Conservation (phyloP, 345 rosid genomes). For the Bretschneidera sinensis region DNA sequence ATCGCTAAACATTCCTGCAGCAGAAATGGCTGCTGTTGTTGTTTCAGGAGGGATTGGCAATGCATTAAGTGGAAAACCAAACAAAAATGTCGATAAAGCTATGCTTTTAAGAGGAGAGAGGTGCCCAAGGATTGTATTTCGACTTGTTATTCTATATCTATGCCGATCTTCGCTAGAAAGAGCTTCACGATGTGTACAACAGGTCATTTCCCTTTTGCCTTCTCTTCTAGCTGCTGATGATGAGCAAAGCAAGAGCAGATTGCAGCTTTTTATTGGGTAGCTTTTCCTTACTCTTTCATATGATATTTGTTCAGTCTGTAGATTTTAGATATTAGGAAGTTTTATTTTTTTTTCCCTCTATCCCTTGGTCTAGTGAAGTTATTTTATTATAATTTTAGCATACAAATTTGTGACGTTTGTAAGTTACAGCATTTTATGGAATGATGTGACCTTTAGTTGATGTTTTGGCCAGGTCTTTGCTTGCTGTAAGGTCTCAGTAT, state of each 20-base stretch:
- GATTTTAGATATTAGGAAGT: background rate
- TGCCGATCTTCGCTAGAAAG: constrained; percentile 79
- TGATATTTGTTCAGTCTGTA: background rate
- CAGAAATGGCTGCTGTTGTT: constrained; percentile 99
- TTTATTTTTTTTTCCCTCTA: background rate
- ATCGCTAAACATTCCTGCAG: constrained; percentile 93
- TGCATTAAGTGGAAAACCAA: constrained; percentile 80
- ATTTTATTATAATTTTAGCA: background rate
- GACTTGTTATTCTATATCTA: constrained; percentile 75
- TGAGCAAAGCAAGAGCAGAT: constrained; percentile 83
- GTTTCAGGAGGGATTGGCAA: constrained; percentile 91
- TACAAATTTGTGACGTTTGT: background rate
- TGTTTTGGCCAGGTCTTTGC: constrained; percentile 60
- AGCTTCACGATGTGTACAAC: constrained; percentile 86
- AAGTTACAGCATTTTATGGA: constrained; percentile 9
- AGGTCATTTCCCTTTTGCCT: constrained; percentile 75
- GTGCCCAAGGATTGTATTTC: constrained; percentile 82
- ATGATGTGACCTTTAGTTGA: constrained; percentile 11
- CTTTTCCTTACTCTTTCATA: constrained; percentile 7
- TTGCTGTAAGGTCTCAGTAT: constrained; percentile 70
- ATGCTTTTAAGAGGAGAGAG: constrained; percentile 93
- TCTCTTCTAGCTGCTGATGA: constrained; percentile 69
- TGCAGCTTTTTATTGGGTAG: constrained; percentile 89
- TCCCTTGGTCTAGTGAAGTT: background rate
- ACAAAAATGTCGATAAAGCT: constrained; percentile 80